Percentiles rank a stretch among this genome's conserved stretches.
These are phyloP conservation scores for Nakazawaea populi DNA, from an alignment of 805 yeast genomes.

Conservation along the genomic window DNA sequence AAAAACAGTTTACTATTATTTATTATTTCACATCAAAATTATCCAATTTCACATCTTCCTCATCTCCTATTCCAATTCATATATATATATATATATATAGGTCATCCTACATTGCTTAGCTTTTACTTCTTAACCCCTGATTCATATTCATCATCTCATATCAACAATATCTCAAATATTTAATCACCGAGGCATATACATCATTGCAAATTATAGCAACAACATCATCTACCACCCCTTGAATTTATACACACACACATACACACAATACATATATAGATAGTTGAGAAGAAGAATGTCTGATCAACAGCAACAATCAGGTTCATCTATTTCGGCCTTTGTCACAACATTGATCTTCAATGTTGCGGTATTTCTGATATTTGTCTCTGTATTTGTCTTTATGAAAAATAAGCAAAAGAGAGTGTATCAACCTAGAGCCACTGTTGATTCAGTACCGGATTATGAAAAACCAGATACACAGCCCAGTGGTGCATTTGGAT, in stretches of 20 bases:
- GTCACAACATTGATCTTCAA: slow-evolving; percentile 42
- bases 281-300: neutral
- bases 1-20: too few relatives aligned
- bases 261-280: too few relatives aligned
- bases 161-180: too few relatives aligned
- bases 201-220: too few relatives aligned
- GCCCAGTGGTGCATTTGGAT: slow-evolving; percentile 41
- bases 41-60: too few relatives aligned
- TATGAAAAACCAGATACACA: slow-evolving; percentile 37
- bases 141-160: too few relatives aligned
- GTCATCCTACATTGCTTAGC: neutral
- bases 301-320: neutral
- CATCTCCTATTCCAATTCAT: too few relatives aligned
- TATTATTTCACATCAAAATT: too few relatives aligned
- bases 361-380: slow-evolving; percentile 34
- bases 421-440: slow-evolving; percentile 48
- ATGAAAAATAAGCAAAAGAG: slow-evolving; percentile 37
- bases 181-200: too few relatives aligned
- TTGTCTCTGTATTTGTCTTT: slow-evolving; percentile 30
- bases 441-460: slow-evolving; percentile 39
- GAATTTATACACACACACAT: too few relatives aligned
- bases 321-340: slow-evolving; percentile 32
- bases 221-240: too few relatives aligned
- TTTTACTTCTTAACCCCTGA: neutral
- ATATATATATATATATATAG: too few relatives aligned